These are phyloP conservation scores for Leptoxyphium fumago DNA, from an alignment of 2,329 filamentous ascomycete species.

Conservation along the genomic window DNA sequence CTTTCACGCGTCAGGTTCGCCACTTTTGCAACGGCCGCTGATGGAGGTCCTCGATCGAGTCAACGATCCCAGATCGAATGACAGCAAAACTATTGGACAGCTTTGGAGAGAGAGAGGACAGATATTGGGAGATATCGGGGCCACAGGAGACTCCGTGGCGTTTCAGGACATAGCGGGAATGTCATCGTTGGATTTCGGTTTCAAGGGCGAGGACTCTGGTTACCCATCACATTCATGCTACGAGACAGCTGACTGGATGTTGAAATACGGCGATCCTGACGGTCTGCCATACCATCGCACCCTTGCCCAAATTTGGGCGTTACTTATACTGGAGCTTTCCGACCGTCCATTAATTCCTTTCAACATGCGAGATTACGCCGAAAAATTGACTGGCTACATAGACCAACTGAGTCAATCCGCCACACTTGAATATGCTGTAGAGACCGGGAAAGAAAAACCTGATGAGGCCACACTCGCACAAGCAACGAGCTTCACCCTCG, in stretches of 20 bases:
- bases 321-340: conserved; percentile 73
- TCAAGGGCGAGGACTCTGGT: conserved; percentile 42
- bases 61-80: conserved; percentile 54
- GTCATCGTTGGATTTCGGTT: conserved; percentile 73
- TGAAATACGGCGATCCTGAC: conserved; percentile 61
- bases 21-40: conserved; percentile 60
- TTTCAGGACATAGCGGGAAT: conserved; percentile 87
- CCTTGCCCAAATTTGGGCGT: conserved; percentile 62
- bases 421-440: not conserved
- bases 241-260: conserved; percentile 80
- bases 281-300: conserved; percentile 62
- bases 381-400: conserved; percentile 48
- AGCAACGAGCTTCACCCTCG: conserved; percentile 35
- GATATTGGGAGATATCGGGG: conserved; percentile 54
- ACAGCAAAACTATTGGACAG: conserved; percentile 45
- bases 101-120: conserved; percentile 56
- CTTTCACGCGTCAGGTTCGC: conserved; percentile 68
- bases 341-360: conserved; percentile 73
- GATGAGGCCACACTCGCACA: conserved; percentile 8
- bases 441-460: not conserved
- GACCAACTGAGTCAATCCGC: conserved; percentile 40
- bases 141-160: conserved; percentile 68
- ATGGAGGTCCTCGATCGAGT: conserved; percentile 61
- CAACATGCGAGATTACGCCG: conserved; percentile 60
- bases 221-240: conserved; percentile 73